Base-by-base conservation (phyloP, 1,139 yeast species). In the Pichia inconspicua region DNA sequence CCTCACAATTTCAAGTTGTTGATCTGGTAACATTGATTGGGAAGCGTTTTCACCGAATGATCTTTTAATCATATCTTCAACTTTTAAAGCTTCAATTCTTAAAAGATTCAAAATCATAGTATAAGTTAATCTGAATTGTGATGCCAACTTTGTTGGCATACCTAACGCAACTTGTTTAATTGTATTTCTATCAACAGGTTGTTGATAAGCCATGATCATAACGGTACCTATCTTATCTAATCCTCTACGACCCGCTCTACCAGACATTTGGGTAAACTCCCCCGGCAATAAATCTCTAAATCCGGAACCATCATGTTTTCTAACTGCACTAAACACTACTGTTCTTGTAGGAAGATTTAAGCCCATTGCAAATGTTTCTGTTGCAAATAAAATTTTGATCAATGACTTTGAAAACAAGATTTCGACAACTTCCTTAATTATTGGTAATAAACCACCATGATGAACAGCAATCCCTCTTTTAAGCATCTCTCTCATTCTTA, bases 161-260 rank as follows among this genome's bases (percentile, higher is more conserved):
- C 97, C 98, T 49, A 92, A 68, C 3, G 88, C 80, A 44, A 90
- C 89, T 44, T 83, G 88, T 60, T 86, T 85, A 59, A 92, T 79
- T 1, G 72, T 63, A 7, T 60, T 55, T 12, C 67, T 64, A 4
- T 77, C 72, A 25, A 84, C 68, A 0, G 95, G 89, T 30, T 82
- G 82, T 44, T 79, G 80, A 58, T 82, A 85, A 2, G 94, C 76
- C 98, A 94, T 94, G 86, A 94, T 85, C 59, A 94, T 92, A 48
- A 94, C 98, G 65, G 92, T 90, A 70, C 99, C 99, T 64, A 97
- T 83, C 64, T 92, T 97, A 75, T 94, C 99, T 56, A 94, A 77
- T 61, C 99, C 98, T 76, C 99, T 86, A 75, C 99, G 90, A 61
- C 99, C 99, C 17, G 99, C 99, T 70, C 99, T 83, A 55, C 99